These are phyloP conservation scores for Nakazawaea peltata DNA, from an alignment of 805 yeast genomes.

Conservation along the genomic window DNA sequence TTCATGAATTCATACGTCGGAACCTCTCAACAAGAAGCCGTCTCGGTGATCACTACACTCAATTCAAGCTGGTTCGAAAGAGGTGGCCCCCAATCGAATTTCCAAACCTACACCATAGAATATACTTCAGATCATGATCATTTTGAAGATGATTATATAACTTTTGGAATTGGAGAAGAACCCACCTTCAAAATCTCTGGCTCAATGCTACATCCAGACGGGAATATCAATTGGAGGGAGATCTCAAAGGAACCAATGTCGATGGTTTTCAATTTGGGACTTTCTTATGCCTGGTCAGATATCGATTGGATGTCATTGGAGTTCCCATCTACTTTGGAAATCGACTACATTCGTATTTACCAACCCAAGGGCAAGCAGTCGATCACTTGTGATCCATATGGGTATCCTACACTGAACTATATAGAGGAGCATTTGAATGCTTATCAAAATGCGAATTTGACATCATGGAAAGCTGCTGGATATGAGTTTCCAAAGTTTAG, in stretches of 20 bases:
- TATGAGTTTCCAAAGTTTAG: slow-evolving; percentile 24
- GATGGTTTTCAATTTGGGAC: slow-evolving; percentile 68
- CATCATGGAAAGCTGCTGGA: slow-evolving; percentile 32
- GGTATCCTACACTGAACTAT: slow-evolving; percentile 28
- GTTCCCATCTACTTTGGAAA: slow-evolving; percentile 28
- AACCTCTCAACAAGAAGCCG: slow-evolving; percentile 30
- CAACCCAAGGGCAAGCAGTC: slow-evolving; percentile 24
- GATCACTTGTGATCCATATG: slow-evolving; percentile 30
- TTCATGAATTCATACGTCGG: slow-evolving; percentile 30
- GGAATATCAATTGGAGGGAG: slow-evolving; percentile 60
- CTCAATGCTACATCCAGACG: slow-evolving; percentile 30
- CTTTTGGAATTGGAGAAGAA: slow-evolving; percentile 25
- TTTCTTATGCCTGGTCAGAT: slow-evolving; percentile 47
- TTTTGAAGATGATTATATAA: slow-evolving; percentile 22
- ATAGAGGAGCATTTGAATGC: slow-evolving; percentile 25
- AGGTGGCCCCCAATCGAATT: slow-evolving; percentile 12
- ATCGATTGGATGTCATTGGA: slow-evolving; percentile 26
- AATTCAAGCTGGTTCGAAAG: slow-evolving; percentile 29
- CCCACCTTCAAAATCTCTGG: slow-evolving; percentile 23
- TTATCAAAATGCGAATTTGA: slow-evolving; percentile 26
- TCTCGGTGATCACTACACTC: slow-evolving; percentile 27
- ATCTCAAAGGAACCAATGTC: slow-evolving; percentile 86
- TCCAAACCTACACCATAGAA: slow-evolving; percentile 29
- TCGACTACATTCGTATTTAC: slow-evolving; percentile 33
- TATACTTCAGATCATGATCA: slow-evolving; percentile 19